A percentile compares a stretch with the other conserved stretches of the same genome.
phyloP scores from a whole-genome alignment of 2,329 filamentous ascomycete genomes.

The Pseudocercospora vitis region DNA sequence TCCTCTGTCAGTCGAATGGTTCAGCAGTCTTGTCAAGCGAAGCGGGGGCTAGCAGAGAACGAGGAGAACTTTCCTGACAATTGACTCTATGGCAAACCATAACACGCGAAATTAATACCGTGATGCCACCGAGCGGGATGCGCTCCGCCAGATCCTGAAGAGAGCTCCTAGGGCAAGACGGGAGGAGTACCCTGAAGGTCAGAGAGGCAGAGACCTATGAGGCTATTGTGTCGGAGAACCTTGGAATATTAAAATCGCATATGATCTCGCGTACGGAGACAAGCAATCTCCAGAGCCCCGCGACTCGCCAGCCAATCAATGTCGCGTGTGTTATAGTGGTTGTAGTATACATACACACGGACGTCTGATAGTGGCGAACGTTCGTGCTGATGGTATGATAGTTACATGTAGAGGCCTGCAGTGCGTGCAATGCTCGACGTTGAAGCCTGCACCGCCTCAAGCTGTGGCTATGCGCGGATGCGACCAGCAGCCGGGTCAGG shows the following conservation, averaged over 20 bases:
- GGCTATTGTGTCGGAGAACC: neutral
- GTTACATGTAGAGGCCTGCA: neutral
- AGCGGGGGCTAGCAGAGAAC: neutral
- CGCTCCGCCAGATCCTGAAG: too few relatives aligned
- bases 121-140: neutral
- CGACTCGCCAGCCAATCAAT: conserved; percentile 1
- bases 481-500: neutral
- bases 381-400: neutral
- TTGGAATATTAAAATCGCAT: neutral
- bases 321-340: neutral
- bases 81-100: neutral
- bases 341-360: neutral
- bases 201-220: too few relatives aligned
- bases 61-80: neutral
- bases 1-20: neutral
- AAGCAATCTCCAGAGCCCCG: conserved; percentile 1
- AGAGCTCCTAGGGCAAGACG: too few relatives aligned
- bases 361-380: neutral
- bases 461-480: conserved; percentile 1
- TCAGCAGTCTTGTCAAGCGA: neutral
- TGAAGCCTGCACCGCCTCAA: too few relatives aligned
- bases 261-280: neutral
- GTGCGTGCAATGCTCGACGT: too few relatives aligned
- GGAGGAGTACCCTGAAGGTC: too few relatives aligned
- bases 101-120: neutral